Conservation (phyloP, 331 rosid species). For the Pyrus hybrid region DNA sequence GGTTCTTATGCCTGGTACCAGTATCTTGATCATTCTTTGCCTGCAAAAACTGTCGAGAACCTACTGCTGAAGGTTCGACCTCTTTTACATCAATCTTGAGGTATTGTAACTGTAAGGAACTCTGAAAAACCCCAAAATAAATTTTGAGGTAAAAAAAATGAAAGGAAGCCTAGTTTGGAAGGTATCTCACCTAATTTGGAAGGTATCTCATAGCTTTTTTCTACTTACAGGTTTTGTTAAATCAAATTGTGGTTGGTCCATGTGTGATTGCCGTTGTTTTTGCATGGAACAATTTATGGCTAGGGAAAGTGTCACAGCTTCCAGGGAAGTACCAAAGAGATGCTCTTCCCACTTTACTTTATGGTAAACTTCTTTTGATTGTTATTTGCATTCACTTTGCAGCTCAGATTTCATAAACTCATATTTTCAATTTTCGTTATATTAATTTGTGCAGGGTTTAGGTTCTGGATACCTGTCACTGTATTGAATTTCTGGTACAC, state of each 20-base stretch:
- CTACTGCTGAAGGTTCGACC: conserved; percentile 56
- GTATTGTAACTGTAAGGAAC: neutral
- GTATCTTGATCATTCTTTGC: conserved; percentile 57
- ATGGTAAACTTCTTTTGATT: conserved; percentile 36
- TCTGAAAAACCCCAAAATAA: neutral
- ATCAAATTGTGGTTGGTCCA: conserved; percentile 91
- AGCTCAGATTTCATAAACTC: neutral
- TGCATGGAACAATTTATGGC: conserved; percentile 95
- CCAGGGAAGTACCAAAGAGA: conserved; percentile 74
- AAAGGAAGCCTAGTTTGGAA: no score
- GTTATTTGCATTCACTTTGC: conserved; percentile 6
- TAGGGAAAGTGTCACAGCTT: conserved; percentile 64
- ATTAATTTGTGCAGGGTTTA: conserved; percentile 58
- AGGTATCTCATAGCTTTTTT: neutral
- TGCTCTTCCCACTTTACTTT: conserved; percentile 69
- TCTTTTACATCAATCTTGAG: neutral
- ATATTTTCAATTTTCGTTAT: neutral
- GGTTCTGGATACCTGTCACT: conserved; percentile 97
- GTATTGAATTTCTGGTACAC: conserved; percentile 67
- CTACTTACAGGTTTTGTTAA: conserved; percentile 56
- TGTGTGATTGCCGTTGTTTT: conserved; percentile 78
- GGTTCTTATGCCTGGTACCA: conserved; percentile 96
- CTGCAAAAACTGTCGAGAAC: conserved; percentile 52
- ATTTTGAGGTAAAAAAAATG: neutral
- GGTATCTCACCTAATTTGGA: neutral